phyloP scores from a whole-genome alignment of 768 basidiomycete genomes.

The Candolleomyces aberdarensis region DNA sequence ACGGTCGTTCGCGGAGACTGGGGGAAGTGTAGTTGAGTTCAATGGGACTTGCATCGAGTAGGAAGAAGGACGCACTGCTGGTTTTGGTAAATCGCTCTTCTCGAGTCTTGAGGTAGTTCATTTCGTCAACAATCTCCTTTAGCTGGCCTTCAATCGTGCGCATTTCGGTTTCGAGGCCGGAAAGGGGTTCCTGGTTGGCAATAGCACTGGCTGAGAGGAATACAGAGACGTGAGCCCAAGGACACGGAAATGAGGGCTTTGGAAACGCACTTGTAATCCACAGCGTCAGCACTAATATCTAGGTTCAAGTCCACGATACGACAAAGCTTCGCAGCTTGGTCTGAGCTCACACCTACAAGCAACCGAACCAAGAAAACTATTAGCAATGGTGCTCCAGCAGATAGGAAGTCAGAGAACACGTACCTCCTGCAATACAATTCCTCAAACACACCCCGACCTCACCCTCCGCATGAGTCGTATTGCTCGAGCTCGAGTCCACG shows the following conservation, averaged over 20 bases:
- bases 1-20: conserved; percentile 88
- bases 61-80: conserved; percentile 62
- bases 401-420: conserved; percentile 24
- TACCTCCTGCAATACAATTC: conserved; percentile 74
- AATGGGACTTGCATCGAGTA: not conserved
- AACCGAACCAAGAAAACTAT: not conserved
- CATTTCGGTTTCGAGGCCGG: conserved; percentile 97
- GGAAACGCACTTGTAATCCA: conserved; percentile 90
- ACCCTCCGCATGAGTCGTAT: conserved; percentile 65
- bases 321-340: conserved; percentile 46
- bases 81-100: conserved; percentile 87
- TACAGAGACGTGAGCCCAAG: not conserved
- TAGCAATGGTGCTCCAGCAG: not conserved
- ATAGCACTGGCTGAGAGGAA: conserved; percentile 84
- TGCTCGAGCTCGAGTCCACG: conserved; percentile 66
- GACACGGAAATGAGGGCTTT: not conserved
- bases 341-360: conserved; percentile 42
- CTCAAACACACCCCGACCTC: conserved; percentile 67
- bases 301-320: conserved; percentile 90
- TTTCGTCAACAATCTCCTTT: conserved; percentile 92
- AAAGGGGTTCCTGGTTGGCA: conserved; percentile 96
- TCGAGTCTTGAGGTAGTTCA: conserved; percentile 88
- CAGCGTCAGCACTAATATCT: conserved; percentile 96
- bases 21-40: too few relatives aligned
- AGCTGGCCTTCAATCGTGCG: conserved; percentile 93